These are phyloP conservation scores for Metahyphopichia silvanorum DNA, from an alignment of 805 yeast species.

Conservation along the genomic window DNA sequence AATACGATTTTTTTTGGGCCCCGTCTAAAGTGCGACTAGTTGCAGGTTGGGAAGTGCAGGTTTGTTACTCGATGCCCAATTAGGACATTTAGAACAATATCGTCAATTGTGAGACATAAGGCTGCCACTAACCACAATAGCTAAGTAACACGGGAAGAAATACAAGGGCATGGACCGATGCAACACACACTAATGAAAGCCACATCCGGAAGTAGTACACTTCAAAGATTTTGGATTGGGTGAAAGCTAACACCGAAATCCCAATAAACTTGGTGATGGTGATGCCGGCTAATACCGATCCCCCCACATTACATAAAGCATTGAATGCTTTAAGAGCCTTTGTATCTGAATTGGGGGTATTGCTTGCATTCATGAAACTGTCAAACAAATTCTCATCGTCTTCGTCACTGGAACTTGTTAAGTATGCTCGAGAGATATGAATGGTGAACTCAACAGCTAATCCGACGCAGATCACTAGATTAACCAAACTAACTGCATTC, in stretches of 20 bases:
- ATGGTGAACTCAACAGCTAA: slow-evolving; percentile 90
- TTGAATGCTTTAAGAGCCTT: slow-evolving; percentile 40
- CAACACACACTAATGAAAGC: slow-evolving; percentile 73
- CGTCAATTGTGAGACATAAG: no score
- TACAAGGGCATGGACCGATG: slow-evolving; percentile 74
- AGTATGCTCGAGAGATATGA: slow-evolving; percentile 79
- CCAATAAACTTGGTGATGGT: slow-evolving; percentile 89
- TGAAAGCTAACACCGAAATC: slow-evolving; percentile 79
- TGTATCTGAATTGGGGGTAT: slow-evolving; percentile 1
- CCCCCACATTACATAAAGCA: slow-evolving; percentile 79
- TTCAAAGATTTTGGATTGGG: slow-evolving; percentile 83
- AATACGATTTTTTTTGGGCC: no score
- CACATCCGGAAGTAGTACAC: slow-evolving; percentile 95
- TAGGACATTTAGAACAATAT: no score
- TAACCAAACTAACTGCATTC: slow-evolving; percentile 88
- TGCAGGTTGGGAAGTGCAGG: slow-evolving; percentile 3
- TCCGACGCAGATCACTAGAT: slow-evolving; percentile 88
- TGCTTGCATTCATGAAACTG: slow-evolving; percentile 11
- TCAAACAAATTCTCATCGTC: slow-evolving; percentile 11
- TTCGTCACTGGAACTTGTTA: slow-evolving; percentile 36
- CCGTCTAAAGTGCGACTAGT: background rate
- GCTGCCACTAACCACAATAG: no score
- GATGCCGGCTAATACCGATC: slow-evolving; percentile 87
- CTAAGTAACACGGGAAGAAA: slow-evolving; percentile 76
- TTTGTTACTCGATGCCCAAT: no score